Percentiles rank a stretch among this genome's conserved stretches.
These are phyloP conservation scores for Rutstroemia sydowiana DNA, from an alignment of 2,329 filamentous ascomycete genomes.

Conservation along the genomic window DNA sequence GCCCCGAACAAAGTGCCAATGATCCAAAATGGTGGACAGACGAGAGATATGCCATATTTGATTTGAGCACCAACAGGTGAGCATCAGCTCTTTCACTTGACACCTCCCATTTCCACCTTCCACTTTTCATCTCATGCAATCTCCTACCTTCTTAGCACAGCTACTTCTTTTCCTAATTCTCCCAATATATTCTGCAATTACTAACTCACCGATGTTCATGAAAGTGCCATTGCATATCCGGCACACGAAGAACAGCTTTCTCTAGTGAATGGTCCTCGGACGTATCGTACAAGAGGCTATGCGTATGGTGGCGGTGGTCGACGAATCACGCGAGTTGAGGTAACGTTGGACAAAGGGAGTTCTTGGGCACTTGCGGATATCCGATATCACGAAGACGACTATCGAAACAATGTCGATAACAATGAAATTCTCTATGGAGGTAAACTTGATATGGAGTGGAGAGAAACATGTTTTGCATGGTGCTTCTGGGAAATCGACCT, in stretches of 20 bases:
- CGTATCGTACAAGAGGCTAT: constrained; percentile 69
- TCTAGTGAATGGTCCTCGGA: constrained; percentile 39
- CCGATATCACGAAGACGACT: constrained; percentile 78
- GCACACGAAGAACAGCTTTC: constrained; percentile 65
- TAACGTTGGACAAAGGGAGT: constrained; percentile 76
- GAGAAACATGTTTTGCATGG: constrained; percentile 83
- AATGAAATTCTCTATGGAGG: constrained; percentile 67
- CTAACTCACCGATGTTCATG: too few relatives aligned
- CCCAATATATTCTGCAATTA: too few relatives aligned
- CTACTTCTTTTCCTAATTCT: too few relatives aligned
- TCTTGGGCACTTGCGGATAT: constrained; percentile 73
- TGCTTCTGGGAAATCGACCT: constrained; percentile 81
- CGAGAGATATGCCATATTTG: constrained; percentile 87
- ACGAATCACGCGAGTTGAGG: constrained; percentile 71
- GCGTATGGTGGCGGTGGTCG: constrained; percentile 86
- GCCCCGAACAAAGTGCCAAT: constrained; percentile 70
- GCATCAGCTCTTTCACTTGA: too few relatives aligned
- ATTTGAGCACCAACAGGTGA: constrained; percentile 84
- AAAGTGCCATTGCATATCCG: constrained; percentile 71
- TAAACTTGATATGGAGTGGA: constrained; percentile 70
- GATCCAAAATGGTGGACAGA: constrained; percentile 76
- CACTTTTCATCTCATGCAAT: too few relatives aligned
- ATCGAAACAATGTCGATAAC: constrained; percentile 53
- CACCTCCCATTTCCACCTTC: too few relatives aligned
- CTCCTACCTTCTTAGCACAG: too few relatives aligned